Evolutionary conservation across 345 rosid species (phyloP).

Genomic region (Reutealis trisperma): DNA sequence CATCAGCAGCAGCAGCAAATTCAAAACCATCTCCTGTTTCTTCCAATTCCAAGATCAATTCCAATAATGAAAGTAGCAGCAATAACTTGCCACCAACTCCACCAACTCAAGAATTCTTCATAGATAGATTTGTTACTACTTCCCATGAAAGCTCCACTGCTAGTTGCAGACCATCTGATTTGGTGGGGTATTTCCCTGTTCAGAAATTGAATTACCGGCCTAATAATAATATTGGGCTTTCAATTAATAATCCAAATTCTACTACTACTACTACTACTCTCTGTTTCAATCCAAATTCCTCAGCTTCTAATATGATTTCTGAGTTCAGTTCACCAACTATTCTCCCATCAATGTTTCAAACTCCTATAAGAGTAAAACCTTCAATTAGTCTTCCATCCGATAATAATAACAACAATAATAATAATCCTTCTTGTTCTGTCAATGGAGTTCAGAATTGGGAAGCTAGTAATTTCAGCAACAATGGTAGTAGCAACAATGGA

Average conservation of each 20-base stretch:
- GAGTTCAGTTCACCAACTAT: conserved; percentile 33
- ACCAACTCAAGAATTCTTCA: conserved; percentile 45
- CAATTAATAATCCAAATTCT: conserved; percentile 24
- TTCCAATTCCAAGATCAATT: conserved; percentile 24
- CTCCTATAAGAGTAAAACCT: conserved; percentile 51
- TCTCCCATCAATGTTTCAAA: conserved; percentile 40
- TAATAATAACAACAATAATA: neutral
- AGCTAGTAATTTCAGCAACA: conserved; percentile 31
- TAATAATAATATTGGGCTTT: conserved; percentile 31
- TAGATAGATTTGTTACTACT: conserved; percentile 37
- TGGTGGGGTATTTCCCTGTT: conserved; percentile 49
- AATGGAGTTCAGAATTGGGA: conserved; percentile 36
- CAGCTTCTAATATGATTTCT: conserved; percentile 32
- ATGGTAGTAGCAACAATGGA: conserved; percentile 30
- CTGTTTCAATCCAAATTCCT: conserved; percentile 43
- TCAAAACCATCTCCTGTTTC: conserved; percentile 27
- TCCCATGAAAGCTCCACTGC: conserved; percentile 28
- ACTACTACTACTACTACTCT: conserved; percentile 12
- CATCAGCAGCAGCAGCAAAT: conserved; percentile 13
- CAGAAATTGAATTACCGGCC: conserved; percentile 57
- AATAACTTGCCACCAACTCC: conserved; percentile 25
- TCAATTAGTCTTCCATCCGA: conserved; percentile 56
- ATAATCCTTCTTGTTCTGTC: conserved; percentile 14
- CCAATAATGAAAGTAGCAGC: conserved; percentile 1
- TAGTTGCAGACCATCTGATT: conserved; percentile 39